A percentile compares a stretch with the other conserved stretches of the same genome.
These are phyloP conservation scores for Hypoxylon sp. DNA, from an alignment of 2,329 filamentous ascomycete species.

Conservation along the genomic window DNA sequence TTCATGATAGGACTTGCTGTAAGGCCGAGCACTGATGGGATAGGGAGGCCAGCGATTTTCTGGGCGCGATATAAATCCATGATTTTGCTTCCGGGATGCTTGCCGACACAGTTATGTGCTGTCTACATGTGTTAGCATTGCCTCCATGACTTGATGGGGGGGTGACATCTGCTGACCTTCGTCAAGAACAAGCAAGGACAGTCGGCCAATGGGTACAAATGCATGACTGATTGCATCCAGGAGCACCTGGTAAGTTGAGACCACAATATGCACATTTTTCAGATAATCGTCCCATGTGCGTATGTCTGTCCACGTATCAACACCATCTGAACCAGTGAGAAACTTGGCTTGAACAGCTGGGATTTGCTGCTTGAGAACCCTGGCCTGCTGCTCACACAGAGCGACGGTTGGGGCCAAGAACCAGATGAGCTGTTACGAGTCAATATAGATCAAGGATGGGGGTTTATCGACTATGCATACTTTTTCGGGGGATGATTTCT, in stretches of 20 bases:
- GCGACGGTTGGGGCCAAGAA: conserved; percentile 76
- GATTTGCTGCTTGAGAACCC: conserved; percentile 67
- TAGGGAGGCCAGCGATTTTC: conserved; percentile 47
- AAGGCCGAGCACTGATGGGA: conserved; percentile 78
- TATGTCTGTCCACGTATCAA: conserved; percentile 77
- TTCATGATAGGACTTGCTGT: conserved; percentile 81
- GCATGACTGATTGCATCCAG: conserved; percentile 77
- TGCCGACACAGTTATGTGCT: conserved; percentile 78
- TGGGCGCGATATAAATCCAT: conserved; percentile 75
- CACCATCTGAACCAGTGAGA: conserved; percentile 72
- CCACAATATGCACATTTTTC: conserved; percentile 71
- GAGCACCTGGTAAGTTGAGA: conserved; percentile 80
- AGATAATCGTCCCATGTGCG: conserved; percentile 73
- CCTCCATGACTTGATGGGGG: conserved; percentile 15
- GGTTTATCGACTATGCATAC: conserved; percentile 48
- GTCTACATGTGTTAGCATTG: conserved; percentile 33
- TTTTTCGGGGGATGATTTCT: conserved; percentile 61
- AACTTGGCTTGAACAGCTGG: conserved; percentile 66
- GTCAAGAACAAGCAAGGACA: conserved; percentile 81
- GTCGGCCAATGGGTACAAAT: conserved; percentile 70
- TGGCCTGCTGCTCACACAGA: conserved; percentile 72
- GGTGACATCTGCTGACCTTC: conserved; percentile 68
- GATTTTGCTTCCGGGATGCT: conserved; percentile 72
- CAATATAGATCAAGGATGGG: conserved; percentile 19
- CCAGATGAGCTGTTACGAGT: conserved; percentile 66